These are phyloP conservation scores for Aureobasidium mangrovei DNA, from an alignment of 2,329 filamentous ascomycete species.

Conservation along the genomic window DNA sequence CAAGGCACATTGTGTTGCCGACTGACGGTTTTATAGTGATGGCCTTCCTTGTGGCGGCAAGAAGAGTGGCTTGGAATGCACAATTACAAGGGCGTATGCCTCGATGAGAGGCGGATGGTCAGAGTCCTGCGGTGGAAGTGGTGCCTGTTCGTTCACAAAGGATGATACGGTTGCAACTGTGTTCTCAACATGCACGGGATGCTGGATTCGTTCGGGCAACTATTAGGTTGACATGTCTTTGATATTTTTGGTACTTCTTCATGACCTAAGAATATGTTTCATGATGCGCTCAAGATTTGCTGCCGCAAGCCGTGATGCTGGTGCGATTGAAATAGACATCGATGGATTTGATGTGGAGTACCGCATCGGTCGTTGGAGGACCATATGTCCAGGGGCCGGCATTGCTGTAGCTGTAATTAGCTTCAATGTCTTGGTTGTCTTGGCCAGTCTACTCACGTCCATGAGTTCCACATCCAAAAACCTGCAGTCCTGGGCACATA, in stretches of 20 bases:
- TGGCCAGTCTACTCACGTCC: constrained; percentile 35
- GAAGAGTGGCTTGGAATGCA: no score
- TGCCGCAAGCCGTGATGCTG: constrained; percentile 5
- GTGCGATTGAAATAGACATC: constrained; percentile 66
- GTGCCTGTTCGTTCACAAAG: no score
- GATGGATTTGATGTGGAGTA: constrained; percentile 59
- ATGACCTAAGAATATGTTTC: constrained; percentile 11
- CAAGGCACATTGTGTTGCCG: no score
- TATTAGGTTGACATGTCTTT: no score
- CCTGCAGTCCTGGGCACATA: constrained; percentile 48
- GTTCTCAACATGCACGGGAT: no score
- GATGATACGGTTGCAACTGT: no score
- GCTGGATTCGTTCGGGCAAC: no score
- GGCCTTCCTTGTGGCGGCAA: no score
- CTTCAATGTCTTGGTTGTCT: not conserved
- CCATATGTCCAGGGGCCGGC: constrained; percentile 67
- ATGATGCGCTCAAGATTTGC: not conserved
- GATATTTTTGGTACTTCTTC: not conserved
- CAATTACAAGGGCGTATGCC: no score
- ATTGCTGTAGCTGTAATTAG: constrained; percentile 37
- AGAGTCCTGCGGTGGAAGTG: no score
- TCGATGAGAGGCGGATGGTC: no score
- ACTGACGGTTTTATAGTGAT: no score
- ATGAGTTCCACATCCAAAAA: constrained; percentile 49
- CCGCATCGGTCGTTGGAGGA: constrained; percentile 54